These are phyloP conservation scores for Chlorella sp. DNA, from an alignment of 139 green algal genomes.

Conservation along the genomic window DNA sequence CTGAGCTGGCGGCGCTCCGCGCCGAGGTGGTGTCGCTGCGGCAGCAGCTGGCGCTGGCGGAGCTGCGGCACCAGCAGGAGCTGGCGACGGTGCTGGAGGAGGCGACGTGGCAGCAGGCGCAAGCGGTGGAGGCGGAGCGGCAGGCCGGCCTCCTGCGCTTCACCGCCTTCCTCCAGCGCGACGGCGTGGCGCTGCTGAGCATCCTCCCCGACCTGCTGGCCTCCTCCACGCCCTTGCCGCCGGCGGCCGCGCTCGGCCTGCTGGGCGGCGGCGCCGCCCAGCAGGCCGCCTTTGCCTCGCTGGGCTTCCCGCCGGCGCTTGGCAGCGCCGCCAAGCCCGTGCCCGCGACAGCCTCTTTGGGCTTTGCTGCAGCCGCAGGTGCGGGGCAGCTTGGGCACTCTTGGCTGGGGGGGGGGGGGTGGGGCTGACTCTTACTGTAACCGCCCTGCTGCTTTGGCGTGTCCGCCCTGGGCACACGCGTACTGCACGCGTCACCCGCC, in stretches of 20 bases:
- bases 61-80: conserved; percentile 30
- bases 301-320: background rate
- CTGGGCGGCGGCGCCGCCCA: background rate
- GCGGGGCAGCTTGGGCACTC: background rate
- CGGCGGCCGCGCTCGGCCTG: background rate
- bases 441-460: too few relatives aligned
- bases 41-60: background rate
- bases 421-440: too few relatives aligned
- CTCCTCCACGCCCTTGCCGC: background rate
- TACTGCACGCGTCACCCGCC: background rate
- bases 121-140: conserved; percentile 27
- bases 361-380: background rate
- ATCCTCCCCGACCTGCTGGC: background rate
- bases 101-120: conserved; percentile 33
- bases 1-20: conserved; percentile 32
- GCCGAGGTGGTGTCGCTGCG: conserved; percentile 23
- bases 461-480: background rate
- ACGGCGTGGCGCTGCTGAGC: background rate
- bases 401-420: background rate
- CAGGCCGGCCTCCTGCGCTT: conserved; percentile 25
- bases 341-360: too few relatives aligned
- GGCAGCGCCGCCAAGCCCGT: too few relatives aligned
- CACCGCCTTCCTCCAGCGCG: conserved; percentile 26
- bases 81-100: conserved; percentile 42
- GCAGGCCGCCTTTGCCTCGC: background rate